Evolutionary conservation across 2,329 filamentous ascomycete species (phyloP).

Genomic region (Verticillium isaacii): DNA sequence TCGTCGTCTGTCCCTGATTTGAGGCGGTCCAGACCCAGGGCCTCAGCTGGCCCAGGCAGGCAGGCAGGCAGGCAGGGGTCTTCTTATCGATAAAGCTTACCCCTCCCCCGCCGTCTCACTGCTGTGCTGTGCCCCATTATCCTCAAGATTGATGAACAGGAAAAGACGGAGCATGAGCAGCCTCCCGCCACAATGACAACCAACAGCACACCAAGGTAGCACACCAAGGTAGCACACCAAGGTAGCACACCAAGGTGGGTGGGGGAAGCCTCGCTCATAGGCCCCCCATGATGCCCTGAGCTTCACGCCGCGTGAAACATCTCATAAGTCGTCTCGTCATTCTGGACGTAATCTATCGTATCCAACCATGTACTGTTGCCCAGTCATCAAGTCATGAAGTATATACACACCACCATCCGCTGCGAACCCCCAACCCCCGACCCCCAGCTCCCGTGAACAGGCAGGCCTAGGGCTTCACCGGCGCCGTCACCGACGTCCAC

Average conservation of each 20-base stretch:
- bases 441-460: background rate
- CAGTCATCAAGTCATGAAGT: background rate
- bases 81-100: background rate
- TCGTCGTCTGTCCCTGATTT: background rate
- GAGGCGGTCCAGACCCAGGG: background rate
- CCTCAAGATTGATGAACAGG: no score
- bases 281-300: no score
- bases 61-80: background rate
- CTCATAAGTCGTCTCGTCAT: background rate
- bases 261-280: no score
- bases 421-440: background rate
- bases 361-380: background rate
- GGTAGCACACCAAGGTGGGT: no score
- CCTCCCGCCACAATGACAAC: no score
- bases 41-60: background rate
- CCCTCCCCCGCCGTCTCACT: background rate
- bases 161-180: no score
- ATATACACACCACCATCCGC: background rate
- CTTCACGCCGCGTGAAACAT: no score
- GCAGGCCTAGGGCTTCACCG: constrained; percentile 11
- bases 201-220: no score
- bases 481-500: constrained; percentile 38
- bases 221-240: no score
- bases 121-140: no score
- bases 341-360: background rate